Base-by-base conservation (phyloP, 352 stramenopile species). In the Phytophthora constricta region DNA sequence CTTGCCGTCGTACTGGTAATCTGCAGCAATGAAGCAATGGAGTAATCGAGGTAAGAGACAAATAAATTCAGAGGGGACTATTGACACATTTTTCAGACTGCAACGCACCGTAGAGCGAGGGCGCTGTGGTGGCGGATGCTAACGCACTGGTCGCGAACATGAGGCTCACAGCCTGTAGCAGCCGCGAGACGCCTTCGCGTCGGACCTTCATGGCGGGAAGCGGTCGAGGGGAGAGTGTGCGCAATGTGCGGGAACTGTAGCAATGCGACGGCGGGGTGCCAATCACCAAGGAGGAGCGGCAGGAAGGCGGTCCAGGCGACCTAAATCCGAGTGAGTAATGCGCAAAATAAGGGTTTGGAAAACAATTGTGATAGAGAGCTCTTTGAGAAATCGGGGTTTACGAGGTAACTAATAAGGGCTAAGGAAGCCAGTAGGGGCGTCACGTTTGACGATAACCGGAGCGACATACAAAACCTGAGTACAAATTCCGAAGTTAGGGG, bases 1-100 rank as follows among this genome's bases (percentile, higher is more conserved):
- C 53, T 76, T 75, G 58, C 80, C 82, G 56, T 91, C 82, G 39
- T 91, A 91, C 55, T 84, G 34, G 66, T 93, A 93, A 59, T 93
- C 85, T 92, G 27, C 17, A 52, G 9, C 8, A 31, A 27, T 34
- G 31, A 22, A 23, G 43, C 14, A 26, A 20, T n/a, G n/a, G n/a
- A 37, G 46, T 41, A 45, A 26, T 46, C 45, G 4, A 9, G 23
- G 48, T 70, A 54, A 63, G 57, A 48, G n/a, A n/a, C 45, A 17
- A 52, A 68, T 67, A 45, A 65, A 54, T 16, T 1, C 5, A 22
- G 16, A 26, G 5, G 28, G 43, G 5, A 31, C 13, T 25, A 22
- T 19, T 27, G 41, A 42, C 22, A 48, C 3, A n/a, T n/a, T n/a
- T 22, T 3, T 28, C 19, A 31, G 16, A 13, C 43, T 13, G 11